Evolutionary conservation across 2,329 filamentous ascomycete genomes (phyloP).

Genomic region (Fusarium mangiferae): DNA sequence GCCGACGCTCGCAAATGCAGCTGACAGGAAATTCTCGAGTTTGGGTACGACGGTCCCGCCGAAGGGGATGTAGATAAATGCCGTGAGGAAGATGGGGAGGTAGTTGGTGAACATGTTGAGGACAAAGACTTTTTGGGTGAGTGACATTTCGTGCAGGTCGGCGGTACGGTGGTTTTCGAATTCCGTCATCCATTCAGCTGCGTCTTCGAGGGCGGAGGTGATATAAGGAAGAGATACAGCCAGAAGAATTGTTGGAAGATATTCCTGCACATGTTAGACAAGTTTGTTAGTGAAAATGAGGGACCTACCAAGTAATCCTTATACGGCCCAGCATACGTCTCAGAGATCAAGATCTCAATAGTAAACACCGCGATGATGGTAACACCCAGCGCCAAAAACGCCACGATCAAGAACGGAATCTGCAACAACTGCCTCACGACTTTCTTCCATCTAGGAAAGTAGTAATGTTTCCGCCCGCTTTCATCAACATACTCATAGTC

Average conservation of each 20-base stretch:
- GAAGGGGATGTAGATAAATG: conserved; percentile 83
- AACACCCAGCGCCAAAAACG: conserved; percentile 68
- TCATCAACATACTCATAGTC: conserved; percentile 71
- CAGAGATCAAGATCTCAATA: conserved; percentile 79
- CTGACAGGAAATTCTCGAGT: conserved; percentile 68
- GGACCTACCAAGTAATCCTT: conserved; percentile 70
- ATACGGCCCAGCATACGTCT: conserved; percentile 76
- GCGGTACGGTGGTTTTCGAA: conserved; percentile 82
- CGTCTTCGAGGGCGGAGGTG: conserved; percentile 68
- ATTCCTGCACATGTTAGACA: conserved; percentile 61
- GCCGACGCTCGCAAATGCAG: conserved; percentile 56
- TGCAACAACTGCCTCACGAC: conserved; percentile 74
- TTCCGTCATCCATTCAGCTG: conserved; percentile 72
- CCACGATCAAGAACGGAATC: conserved; percentile 73
- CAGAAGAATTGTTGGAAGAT: conserved; percentile 76
- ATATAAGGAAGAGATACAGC: conserved; percentile 75
- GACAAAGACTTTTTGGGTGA: conserved; percentile 79
- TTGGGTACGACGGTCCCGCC: conserved; percentile 74
- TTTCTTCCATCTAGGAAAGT: conserved; percentile 73
- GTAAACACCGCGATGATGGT: conserved; percentile 77
- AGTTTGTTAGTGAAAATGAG: fast-evolving
- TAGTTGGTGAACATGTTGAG: conserved; percentile 86
- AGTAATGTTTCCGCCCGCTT: conserved; percentile 68
- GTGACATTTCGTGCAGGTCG: conserved; percentile 73
- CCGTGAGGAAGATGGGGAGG: conserved; percentile 78